Conservation (phyloP, 805 yeast genomes). For the Starmerella cellae region DNA sequence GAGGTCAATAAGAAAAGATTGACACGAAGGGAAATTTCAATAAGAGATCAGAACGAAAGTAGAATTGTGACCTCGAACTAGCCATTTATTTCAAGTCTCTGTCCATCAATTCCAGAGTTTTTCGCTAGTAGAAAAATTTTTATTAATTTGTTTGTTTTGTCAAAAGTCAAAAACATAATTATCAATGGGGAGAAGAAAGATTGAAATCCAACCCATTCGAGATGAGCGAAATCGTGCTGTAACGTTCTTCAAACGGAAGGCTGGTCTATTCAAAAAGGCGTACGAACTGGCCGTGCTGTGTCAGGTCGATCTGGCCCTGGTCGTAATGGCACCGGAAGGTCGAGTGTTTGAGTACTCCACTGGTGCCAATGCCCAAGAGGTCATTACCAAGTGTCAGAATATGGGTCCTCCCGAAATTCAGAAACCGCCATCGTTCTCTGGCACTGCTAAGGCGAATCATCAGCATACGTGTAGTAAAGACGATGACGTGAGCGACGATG, state of each 20-base stretch:
- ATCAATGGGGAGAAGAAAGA: conserved; percentile 97
- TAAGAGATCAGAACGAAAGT: too few species aligned
- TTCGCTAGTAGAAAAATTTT: too few species aligned
- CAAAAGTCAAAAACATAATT: too few species aligned
- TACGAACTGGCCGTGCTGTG: conserved; percentile 80
- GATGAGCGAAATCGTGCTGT: conserved; percentile 66
- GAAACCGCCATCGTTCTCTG: neutral
- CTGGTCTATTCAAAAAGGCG: conserved; percentile 75
- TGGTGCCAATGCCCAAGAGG: conserved; percentile 47
- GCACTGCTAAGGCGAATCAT: neutral
- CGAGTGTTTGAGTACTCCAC: conserved; percentile 68
- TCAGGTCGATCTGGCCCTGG: conserved; percentile 83
- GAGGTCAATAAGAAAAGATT: too few species aligned
- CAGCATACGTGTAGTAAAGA: neutral
- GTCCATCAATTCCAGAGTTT: too few species aligned
- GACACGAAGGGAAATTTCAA: too few species aligned
- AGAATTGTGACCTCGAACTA: too few species aligned
- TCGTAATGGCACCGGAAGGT: conserved; percentile 65
- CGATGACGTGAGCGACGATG: conserved; percentile 6
- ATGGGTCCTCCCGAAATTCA: neutral
- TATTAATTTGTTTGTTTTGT: too few species aligned
- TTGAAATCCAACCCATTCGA: conserved; percentile 76
- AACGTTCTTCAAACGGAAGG: conserved; percentile 87
- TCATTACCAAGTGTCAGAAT: conserved; percentile 26
- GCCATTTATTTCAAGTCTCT: too few species aligned